These are phyloP conservation scores for Liquidambar formosana DNA, from an alignment of 164 flowering plant genomes.

Conservation along the genomic window DNA sequence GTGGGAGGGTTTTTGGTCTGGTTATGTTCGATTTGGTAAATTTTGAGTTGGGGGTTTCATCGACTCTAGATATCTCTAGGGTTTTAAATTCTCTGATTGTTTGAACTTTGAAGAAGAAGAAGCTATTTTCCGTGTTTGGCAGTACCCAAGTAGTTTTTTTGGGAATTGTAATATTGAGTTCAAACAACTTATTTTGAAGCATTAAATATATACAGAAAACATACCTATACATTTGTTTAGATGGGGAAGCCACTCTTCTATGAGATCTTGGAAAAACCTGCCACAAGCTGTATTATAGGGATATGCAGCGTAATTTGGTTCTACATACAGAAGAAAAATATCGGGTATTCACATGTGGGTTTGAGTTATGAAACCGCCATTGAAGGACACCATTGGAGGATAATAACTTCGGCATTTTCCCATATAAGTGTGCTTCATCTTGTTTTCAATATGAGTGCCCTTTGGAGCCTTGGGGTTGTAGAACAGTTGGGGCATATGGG, in stretches of 20 bases:
- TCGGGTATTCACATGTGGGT: constrained; percentile 90
- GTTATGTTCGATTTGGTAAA: no score
- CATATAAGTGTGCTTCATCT: constrained; percentile 91
- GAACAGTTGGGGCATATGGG: constrained; percentile 77
- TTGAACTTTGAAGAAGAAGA: no score
- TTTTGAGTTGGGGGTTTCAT: no score
- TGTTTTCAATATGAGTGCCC: constrained; percentile 96
- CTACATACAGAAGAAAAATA: constrained; percentile 82
- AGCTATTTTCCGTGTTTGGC: no score
- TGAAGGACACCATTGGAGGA: constrained; percentile 94
- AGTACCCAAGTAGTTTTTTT: no score
- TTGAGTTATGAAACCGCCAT: constrained; percentile 83
- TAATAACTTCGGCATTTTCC: constrained; percentile 87
- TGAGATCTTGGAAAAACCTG: constrained; percentile 93
- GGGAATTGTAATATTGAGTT: no score
- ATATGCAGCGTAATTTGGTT: constrained; percentile 86
- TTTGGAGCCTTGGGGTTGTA: constrained; percentile 91
- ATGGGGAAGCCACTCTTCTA: constrained; percentile 88
- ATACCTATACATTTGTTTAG: neutral
- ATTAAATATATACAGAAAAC: neutral
- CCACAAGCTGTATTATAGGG: constrained; percentile 81
- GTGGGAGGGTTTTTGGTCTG: no score
- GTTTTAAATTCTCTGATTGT: no score
- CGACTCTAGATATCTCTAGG: no score
- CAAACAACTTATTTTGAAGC: no score